Conservation (phyloP, 805 yeast genomes). For the Zygotorulaspora florentina region DNA sequence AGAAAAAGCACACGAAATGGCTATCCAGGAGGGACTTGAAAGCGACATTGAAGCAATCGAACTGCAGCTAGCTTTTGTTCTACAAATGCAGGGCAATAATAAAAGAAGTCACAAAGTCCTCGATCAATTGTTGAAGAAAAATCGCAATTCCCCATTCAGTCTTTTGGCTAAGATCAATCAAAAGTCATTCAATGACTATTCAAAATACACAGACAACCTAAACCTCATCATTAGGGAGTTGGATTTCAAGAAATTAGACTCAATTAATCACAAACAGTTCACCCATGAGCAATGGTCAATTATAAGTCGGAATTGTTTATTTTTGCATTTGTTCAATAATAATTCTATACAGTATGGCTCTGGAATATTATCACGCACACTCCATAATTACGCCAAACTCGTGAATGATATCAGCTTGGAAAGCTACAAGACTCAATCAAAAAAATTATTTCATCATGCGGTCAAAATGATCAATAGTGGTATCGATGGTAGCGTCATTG, state of each 20-base stretch:
- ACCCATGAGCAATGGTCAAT: conserved; percentile 28
- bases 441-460: conserved; percentile 24
- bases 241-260: conserved; percentile 25
- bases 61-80: conserved; percentile 55
- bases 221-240: conserved; percentile 35
- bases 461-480: conserved; percentile 23
- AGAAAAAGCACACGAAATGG: conserved; percentile 41
- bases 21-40: conserved; percentile 38
- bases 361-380: conserved; percentile 23
- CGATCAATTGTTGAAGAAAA: conserved; percentile 26
- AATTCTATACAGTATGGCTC: conserved; percentile 17
- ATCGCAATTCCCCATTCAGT: conserved; percentile 27
- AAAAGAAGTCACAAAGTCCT: conserved; percentile 39
- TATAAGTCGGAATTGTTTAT: conserved; percentile 20
- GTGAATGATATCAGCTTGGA: conserved; percentile 26
- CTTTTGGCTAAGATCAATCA: conserved; percentile 34
- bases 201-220: conserved; percentile 31
- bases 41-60: conserved; percentile 59
- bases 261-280: conserved; percentile 21
- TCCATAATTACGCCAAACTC: conserved; percentile 21
- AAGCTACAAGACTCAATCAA: conserved; percentile 31
- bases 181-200: conserved; percentile 27
- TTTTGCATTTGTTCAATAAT: conserved; percentile 29
- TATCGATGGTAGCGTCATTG: conserved; percentile 21
- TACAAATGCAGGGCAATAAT: conserved; percentile 40